Evolutionary conservation across 2,329 filamentous ascomycete genomes (phyloP).

Genomic region (Aspergillus sp.): DNA sequence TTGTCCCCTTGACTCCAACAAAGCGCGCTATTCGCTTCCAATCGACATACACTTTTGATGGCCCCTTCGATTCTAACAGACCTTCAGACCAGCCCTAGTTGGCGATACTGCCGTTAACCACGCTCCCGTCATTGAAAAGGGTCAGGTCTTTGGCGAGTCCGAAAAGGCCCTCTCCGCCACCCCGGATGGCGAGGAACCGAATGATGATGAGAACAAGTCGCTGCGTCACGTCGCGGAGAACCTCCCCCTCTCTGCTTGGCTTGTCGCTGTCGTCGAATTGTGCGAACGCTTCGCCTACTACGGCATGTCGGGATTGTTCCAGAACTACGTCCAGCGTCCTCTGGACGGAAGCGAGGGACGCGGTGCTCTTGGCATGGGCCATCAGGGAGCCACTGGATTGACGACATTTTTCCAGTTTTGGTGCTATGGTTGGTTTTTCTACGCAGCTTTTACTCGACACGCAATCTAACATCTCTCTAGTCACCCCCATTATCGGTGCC

Average conservation of each 20-base stretch:
- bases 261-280: constrained; percentile 62
- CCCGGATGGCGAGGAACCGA: constrained; percentile 58
- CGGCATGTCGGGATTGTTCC: constrained; percentile 58
- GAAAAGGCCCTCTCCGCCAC: constrained; percentile 40
- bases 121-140: constrained; percentile 31
- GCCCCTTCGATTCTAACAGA: not conserved
- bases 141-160: constrained; percentile 27
- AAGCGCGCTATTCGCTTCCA: not conserved
- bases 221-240: constrained; percentile 60
- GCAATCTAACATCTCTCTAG: constrained; percentile 24
- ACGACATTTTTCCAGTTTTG: constrained; percentile 61
- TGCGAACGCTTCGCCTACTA: constrained; percentile 65
- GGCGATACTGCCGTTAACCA: constrained; percentile 24
- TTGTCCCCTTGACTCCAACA: not conserved
- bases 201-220: constrained; percentile 54
- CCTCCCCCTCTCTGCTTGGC: constrained; percentile 59
- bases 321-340: constrained; percentile 58
- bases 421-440: constrained; percentile 50
- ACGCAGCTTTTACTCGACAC: not conserved
- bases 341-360: constrained; percentile 44
- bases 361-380: constrained; percentile 50
- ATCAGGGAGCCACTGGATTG: constrained; percentile 53
- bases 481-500: constrained; percentile 63
- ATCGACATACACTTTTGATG: not conserved
- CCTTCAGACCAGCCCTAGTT: constrained; percentile 22